Conservation (phyloP, 495 filamentous ascomycete genomes). For the Penicillium soppii region DNA sequence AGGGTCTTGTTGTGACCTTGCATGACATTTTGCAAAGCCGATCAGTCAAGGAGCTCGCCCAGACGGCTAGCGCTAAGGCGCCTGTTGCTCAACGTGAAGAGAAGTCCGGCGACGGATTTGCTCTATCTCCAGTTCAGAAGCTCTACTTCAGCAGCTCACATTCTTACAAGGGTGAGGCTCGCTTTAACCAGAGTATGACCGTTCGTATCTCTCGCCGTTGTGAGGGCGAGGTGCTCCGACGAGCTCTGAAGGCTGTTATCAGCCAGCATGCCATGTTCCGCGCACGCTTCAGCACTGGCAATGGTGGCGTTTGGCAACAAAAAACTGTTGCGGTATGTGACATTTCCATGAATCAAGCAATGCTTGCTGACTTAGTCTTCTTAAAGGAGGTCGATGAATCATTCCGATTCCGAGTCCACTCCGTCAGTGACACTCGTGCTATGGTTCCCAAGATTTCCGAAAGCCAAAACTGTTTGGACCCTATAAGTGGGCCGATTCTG, state of each 20-base stretch:
- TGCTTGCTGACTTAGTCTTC: not conserved
- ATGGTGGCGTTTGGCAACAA: conserved; percentile 43
- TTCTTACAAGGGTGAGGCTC: conserved; percentile 46
- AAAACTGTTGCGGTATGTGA: conserved; percentile 35
- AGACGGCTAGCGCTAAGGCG: conserved; percentile 22
- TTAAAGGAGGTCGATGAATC: conserved; percentile 41
- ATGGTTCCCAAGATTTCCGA: conserved; percentile 33
- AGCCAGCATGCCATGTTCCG: conserved; percentile 68
- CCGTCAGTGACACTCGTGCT: conserved; percentile 27
- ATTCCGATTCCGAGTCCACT: conserved; percentile 38
- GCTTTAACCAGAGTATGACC: conserved; percentile 72
- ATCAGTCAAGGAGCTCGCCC: conserved; percentile 38
- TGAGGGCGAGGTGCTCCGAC: conserved; percentile 47
- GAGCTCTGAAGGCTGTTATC: conserved; percentile 58
- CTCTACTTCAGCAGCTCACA: conserved; percentile 45
- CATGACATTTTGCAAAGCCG: conserved; percentile 38
- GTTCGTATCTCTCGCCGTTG: conserved; percentile 54
- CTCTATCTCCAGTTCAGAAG: conserved; percentile 46
- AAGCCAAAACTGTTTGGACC: conserved; percentile 42
- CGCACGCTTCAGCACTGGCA: conserved; percentile 52
- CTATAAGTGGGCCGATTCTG: conserved; percentile 43
- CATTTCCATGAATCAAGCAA: not conserved
- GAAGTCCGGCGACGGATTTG: conserved; percentile 49
- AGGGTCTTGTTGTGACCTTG: conserved; percentile 35
- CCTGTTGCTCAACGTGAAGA: conserved; percentile 25